Conservation (phyloP, 257 asterid species). For the Eustoma russellianum region DNA sequence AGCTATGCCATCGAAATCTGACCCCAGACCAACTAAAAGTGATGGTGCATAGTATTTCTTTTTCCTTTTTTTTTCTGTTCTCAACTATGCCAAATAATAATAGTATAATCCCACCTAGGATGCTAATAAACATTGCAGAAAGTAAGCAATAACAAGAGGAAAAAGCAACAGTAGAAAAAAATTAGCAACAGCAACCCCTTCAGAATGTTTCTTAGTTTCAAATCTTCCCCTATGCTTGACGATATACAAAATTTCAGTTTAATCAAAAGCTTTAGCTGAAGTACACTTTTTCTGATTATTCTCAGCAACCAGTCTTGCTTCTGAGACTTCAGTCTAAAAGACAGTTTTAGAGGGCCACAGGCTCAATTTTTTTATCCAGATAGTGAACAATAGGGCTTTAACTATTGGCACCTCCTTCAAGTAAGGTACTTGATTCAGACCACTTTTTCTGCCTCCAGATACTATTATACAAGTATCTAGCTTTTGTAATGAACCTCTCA, state of each 20-base stretch:
- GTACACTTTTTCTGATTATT: background rate
- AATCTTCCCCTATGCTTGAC: too few species aligned
- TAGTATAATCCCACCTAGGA: too few species aligned
- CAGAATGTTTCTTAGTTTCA: too few species aligned
- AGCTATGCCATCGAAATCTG: too few species aligned
- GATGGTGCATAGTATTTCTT: too few species aligned
- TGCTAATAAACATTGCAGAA: too few species aligned
- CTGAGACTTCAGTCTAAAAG: constrained; percentile 8
- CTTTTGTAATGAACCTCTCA: constrained; percentile 9
- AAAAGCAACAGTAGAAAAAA: too few species aligned
- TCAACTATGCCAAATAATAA: too few species aligned
- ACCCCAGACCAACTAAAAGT: too few species aligned
- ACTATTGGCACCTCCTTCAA: constrained; percentile 40
- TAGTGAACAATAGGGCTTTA: constrained; percentile 19
- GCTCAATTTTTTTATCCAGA: constrained; percentile 25
- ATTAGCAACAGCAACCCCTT: too few species aligned
- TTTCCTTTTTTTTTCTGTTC: too few species aligned
- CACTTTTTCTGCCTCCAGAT: constrained; percentile 14
- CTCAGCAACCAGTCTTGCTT: background rate
- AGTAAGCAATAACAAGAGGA: too few species aligned
- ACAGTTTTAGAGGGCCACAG: constrained; percentile 23
- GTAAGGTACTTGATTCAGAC: constrained; percentile 70
- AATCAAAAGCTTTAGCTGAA: background rate
- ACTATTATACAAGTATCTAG: constrained; percentile 37
- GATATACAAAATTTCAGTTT: background rate